phyloP scores from a whole-genome alignment of 129 eudicot genomes.

The Glebionis coronaria region DNA sequence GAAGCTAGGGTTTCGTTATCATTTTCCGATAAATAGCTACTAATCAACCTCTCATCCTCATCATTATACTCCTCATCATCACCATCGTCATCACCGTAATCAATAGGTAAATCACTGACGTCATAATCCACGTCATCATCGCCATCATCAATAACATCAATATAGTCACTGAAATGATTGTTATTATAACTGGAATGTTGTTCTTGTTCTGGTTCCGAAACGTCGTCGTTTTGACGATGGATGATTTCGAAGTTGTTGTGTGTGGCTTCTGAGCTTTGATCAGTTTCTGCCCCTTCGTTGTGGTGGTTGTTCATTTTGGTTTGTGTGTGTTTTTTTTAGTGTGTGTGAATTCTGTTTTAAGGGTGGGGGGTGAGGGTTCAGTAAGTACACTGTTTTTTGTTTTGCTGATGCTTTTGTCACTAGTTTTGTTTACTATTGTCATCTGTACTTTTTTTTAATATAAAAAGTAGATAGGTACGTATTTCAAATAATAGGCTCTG shows the following conservation, averaged over 20 bases:
- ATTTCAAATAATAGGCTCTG: too few relatives aligned
- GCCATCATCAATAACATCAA: constrained; percentile 13
- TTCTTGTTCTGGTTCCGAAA: constrained; percentile 4
- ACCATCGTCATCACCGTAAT: too few relatives aligned
- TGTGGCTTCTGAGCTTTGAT: constrained; percentile 40
- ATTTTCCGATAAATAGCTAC: background rate
- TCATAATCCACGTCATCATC: constrained; percentile 32
- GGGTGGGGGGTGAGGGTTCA: too few relatives aligned
- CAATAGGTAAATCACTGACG: constrained; percentile 27
- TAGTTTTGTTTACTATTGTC: too few relatives aligned
- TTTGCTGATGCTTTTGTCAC: too few relatives aligned
- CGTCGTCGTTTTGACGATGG: constrained; percentile 2
- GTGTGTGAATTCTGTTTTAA: too few relatives aligned
- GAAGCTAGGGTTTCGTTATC: constrained; percentile 38
- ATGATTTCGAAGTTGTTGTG: constrained; percentile 23
- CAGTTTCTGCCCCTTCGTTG: background rate
- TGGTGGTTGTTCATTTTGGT: constrained; percentile 23
- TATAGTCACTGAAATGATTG: too few relatives aligned
- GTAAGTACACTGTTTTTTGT: too few relatives aligned
- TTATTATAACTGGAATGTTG: constrained; percentile 17
- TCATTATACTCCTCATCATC: constrained; percentile 8
- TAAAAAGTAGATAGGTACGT: too few relatives aligned
- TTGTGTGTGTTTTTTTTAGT: background rate
- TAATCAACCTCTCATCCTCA: too few relatives aligned
- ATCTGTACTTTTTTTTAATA: too few relatives aligned